Percentiles rank a stretch among this genome's conserved stretches.
These are phyloP conservation scores for Entonaema liquescens DNA, from an alignment of 495 filamentous ascomycete genomes.

Conservation along the genomic window DNA sequence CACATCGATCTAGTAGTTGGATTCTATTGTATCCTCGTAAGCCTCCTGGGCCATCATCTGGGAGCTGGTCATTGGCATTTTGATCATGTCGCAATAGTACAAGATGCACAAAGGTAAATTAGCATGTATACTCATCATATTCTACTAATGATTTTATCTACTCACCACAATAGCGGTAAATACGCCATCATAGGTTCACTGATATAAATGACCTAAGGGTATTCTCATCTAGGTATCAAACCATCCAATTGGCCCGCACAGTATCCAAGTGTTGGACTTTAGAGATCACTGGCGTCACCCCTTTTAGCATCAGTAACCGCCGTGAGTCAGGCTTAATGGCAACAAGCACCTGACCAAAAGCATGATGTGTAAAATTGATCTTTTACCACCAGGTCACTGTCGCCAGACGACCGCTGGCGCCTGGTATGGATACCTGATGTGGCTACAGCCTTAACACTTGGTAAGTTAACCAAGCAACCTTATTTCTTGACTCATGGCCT, in stretches of 20 bases:
- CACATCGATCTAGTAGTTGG: too few species aligned
- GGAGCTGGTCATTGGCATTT: not conserved
- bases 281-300: not conserved
- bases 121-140: not conserved
- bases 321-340: not conserved
- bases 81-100: not conserved
- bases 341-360: not conserved
- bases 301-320: not conserved
- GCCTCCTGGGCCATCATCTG: too few species aligned
- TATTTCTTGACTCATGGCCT: not conserved
- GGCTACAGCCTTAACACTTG: not conserved
- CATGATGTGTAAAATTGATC: not conserved
- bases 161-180: not conserved
- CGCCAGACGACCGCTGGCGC: not conserved
- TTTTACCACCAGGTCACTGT: not conserved
- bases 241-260: not conserved
- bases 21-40: too few species aligned
- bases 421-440: not conserved
- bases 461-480: not conserved
- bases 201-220: not conserved
- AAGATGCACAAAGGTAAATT: not conserved
- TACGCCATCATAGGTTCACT: not conserved
- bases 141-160: not conserved
- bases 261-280: not conserved
- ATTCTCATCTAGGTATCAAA: not conserved